Percentiles rank a stretch among this genome's conserved stretches.
Conservation (phyloP, 148 eudicot species). For the Persicaria tinctoria region DNA sequence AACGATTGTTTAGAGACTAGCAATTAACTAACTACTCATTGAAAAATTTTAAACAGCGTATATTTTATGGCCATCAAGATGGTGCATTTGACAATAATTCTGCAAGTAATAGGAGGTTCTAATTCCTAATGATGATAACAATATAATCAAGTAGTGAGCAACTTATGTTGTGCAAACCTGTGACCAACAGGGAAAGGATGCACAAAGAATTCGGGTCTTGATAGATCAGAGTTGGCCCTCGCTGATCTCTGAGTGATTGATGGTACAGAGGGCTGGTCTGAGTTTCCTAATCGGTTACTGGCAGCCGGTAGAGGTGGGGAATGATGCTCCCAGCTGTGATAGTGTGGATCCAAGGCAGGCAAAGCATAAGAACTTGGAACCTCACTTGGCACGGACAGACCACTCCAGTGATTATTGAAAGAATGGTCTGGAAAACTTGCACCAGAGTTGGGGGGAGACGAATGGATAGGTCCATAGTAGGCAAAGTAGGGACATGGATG, state of each 20-base stretch:
- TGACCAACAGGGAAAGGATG: slow-evolving; percentile 45
- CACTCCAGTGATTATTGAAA: slow-evolving; percentile 68
- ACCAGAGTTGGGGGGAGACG: slow-evolving; percentile 50
- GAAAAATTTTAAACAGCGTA: too few species aligned
- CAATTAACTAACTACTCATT: background rate
- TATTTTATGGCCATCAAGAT: background rate
- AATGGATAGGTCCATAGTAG: slow-evolving; percentile 64
- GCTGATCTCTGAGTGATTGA: slow-evolving; percentile 51
- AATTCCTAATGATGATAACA: background rate
- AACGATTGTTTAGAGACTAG: background rate
- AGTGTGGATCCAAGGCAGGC: slow-evolving; percentile 66
- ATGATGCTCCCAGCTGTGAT: slow-evolving; percentile 68
- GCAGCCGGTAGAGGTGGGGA: slow-evolving; percentile 38
- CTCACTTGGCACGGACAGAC: slow-evolving; percentile 51
- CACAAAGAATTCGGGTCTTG: slow-evolving; percentile 63
- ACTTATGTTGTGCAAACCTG: slow-evolving; percentile 32
- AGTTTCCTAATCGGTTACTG: slow-evolving; percentile 40
- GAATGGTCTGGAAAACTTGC: slow-evolving; percentile 49
- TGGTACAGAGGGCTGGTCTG: slow-evolving; percentile 43
- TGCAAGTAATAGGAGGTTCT: background rate
- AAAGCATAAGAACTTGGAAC: slow-evolving; percentile 57
- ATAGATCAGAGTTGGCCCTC: slow-evolving; percentile 48
- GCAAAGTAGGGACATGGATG: slow-evolving; percentile 88
- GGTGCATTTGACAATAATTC: background rate
- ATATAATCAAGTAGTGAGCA: background rate